Base-by-base conservation (phyloP, 352 stramenopile species). In the Globisporangium nagaii region DNA sequence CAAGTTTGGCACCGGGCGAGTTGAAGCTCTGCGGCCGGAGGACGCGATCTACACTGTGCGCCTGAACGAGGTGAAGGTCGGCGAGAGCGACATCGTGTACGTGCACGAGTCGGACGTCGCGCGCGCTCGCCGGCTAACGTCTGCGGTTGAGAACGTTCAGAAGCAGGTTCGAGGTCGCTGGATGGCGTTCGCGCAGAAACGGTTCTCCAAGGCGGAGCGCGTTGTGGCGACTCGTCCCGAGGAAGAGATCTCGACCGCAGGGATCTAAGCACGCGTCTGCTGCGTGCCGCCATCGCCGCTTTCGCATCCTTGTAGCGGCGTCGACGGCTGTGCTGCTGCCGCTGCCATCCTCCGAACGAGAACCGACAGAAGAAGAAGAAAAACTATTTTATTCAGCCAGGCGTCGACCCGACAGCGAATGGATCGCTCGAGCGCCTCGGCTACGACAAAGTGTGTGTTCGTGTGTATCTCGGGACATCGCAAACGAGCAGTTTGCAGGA, bases 31-130 rank as follows among this genome's bases (percentile, higher is more conserved):
- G 39, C 75, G 81, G 39, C 67, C 71, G 10, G 72, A 63, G 8
- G 81, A 92, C 56, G 69, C 63, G 40, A 92, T 92, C 50, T 92
- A 92, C 62, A 85, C 73, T n/a, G 77, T 92, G 50, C 78, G 74
- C 27, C 63, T 92, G 35, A 65, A 79, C 52, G 57, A 75, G 6
- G 24, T 53, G 19, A 57, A 65, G 24, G 49, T 44, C 7, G 74
- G 74, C 1, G 67, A 86, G 55, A 85, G 68, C 1, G 66, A 90
- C 53, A 43, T 83, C 20, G 81, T 92, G 22, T 92, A 83, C 56
- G 81, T 90, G 13, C 81, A 79, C 46, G 81, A 88, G 58, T 80
- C 70, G 45, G 81, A 92, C 54, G 51, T 92, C 41, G 54, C 73
- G 42, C 75, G 77, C 20, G 67, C 53, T 8, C 62, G 70, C 13